Base-by-base conservation (phyloP, 257 asterid species). In the Petunia axillaris region DNA sequence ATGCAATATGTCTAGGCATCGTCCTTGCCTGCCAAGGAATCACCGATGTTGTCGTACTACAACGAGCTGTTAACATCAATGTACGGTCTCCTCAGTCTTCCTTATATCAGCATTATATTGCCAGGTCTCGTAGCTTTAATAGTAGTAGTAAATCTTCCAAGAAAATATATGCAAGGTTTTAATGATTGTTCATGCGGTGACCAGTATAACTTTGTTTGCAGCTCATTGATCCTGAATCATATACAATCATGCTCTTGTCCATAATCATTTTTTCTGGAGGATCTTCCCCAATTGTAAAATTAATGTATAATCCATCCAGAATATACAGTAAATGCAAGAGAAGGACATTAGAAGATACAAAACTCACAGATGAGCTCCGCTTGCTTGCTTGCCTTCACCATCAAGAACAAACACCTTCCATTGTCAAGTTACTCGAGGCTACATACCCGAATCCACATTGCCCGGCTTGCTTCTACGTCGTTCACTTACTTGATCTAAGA, bases 11-110 rank as follows among this genome's bases (percentile, higher is more conserved):
- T 46, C 83, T 87, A 6, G 91, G 85, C 73, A 71, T 85, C 35
- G 64, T 87, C 16, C 67, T 87, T 76, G 75, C 87, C 86, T 80
- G 81, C 74, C 89, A 87, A 80, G 91, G 91, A 76, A 87, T 87
- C 77, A 74, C 82, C 41, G 91, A 87, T 38, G 83, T 84, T 37
- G 75, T 87, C 37, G 5, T 85, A 36, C 25, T 87, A 66, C 86
- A 82, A 84, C 79, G 82, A 57, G 91, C 89, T 4, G 64, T 71
- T 64, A 7, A 83, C 2, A 37, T 76, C 54, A 75, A 74, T 41
- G 91, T 87, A 82, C 79, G 41, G 57, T 52, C 15, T 10, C 3
- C 10, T 25, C 25, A 25, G 25, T 25, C 25, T 25, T 25, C 25
- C 25, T 25, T 52, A 2, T 52, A 52, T 52, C 57, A 52, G 3